Evolutionary conservation across 1,139 yeast genomes (phyloP), one percentile per base, ranked within the genome.

Genomic region (Magnusiomyces magnusii): DNA sequence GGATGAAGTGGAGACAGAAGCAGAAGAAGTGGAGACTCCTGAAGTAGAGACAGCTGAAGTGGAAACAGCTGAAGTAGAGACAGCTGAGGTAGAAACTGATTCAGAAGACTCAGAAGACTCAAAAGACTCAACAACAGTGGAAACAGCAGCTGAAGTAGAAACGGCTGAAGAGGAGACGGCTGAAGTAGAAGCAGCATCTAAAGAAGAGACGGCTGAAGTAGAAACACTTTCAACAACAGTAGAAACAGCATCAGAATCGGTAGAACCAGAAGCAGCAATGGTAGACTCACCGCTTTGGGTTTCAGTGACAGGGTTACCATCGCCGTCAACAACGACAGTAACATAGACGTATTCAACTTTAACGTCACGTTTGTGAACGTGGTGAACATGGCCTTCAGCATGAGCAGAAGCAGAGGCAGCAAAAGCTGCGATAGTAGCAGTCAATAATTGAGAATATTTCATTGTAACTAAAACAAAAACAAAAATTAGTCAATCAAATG

Each of bases 331-430:
- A 60, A 86, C 80, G 63, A 85, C 83, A 51, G 92, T 85, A 67
- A 84, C 85, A 73, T 87, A 88, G 63, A 87, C 92, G 72, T 86
- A 85, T 73, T 88, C 90, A 67, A 87, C 83, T 61, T 88, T 95
- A 65, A 86, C 82, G 56, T 88, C 76, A 60, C 76, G 74, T 68
- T 72, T 72, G 74, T 84, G 86, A 67, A 80, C 82, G 73, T 85
- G 87, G 75, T 87, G 95, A 66, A 73, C 76, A 71, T 80, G 83
- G 24, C 57, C 58, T 41, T 57, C 61, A n/a, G 19, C 39, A n/a
- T 42, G 49, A 24, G 36, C 55, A n/a, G 17, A 15, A 21, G 55
- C 55, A 25, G 47, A 17, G 36, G 34, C 39, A 2, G 49, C 31
- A 25, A 39, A 39, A 25, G 47, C 39, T 15, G 49, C 49, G 21